phyloP scores from a whole-genome alignment of 2,329 filamentous ascomycete genomes.

The Fusarium ramigenum region DNA sequence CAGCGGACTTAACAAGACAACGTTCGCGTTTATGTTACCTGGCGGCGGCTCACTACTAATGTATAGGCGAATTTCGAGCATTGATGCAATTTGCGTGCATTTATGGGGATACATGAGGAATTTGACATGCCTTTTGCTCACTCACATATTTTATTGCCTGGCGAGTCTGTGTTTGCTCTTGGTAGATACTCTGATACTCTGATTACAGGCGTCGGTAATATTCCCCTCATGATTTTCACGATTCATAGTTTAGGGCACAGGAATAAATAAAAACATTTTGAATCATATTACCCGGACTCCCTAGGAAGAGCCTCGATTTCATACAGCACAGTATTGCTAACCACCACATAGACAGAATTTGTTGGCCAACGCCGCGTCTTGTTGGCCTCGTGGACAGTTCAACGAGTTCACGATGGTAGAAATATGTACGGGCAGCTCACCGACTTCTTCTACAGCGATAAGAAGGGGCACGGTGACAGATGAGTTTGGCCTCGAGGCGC shows the following conservation, averaged over 20 bases:
- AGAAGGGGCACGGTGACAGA: not conserved
- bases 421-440: not conserved
- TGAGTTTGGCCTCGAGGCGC: not conserved
- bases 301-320: not conserved
- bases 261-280: constrained; percentile 8
- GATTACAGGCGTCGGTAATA: constrained; percentile 18
- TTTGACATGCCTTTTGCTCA: constrained; percentile 6
- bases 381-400: not conserved
- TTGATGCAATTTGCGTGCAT: constrained; percentile 15
- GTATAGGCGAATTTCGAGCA: constrained; percentile 9
- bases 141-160: constrained; percentile 2
- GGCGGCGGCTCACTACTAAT: constrained; percentile 11
- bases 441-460: not conserved
- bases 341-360: not conserved
- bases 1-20: constrained; percentile 16
- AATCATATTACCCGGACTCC: not conserved
- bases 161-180: constrained; percentile 17
- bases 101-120: constrained; percentile 24
- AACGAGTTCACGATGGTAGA: not conserved
- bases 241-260: constrained; percentile 5
- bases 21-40: constrained; percentile 26
- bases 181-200: constrained; percentile 21
- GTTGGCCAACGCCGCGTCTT: not conserved
- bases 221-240: constrained; percentile 28
- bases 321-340: not conserved